Evolutionary conservation across 164 flowering plant species (phyloP).

Genomic region (Cinnamomum micranthum): DNA sequence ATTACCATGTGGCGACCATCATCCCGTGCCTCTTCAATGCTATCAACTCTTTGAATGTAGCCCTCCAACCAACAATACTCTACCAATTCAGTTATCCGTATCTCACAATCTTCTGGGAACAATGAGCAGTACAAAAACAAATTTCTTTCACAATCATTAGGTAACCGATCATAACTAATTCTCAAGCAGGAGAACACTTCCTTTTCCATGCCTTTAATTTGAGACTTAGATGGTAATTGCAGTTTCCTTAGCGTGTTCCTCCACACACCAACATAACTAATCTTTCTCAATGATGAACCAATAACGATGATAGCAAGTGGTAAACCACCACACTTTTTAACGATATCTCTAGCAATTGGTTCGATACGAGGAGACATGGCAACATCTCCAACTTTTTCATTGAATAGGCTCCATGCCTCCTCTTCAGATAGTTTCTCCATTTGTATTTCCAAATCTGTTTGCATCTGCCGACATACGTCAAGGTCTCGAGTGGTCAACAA

Average conservation of each 20-base stretch:
- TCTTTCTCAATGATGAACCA: neutral
- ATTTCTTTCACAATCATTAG: neutral
- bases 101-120: neutral
- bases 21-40: neutral
- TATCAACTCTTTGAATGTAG: neutral
- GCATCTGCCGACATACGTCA: neutral
- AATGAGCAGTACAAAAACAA: constrained; percentile 1
- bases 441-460: neutral
- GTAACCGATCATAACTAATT: neutral
- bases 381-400: neutral
- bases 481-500: neutral
- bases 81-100: neutral
- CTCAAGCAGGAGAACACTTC: neutral
- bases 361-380: neutral
- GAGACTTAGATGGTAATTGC: neutral
- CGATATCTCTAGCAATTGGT: neutral
- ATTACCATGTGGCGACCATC: neutral
- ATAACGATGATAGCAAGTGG: neutral
- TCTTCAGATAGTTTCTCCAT: neutral
- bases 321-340: too few species aligned
- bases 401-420: neutral
- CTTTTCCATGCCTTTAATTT: neutral
- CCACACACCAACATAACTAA: neutral
- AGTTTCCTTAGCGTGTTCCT: neutral
- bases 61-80: neutral